Base-by-base conservation (phyloP, 1,284 basidiomycete genomes). In the Trichosporon sp. region DNA sequence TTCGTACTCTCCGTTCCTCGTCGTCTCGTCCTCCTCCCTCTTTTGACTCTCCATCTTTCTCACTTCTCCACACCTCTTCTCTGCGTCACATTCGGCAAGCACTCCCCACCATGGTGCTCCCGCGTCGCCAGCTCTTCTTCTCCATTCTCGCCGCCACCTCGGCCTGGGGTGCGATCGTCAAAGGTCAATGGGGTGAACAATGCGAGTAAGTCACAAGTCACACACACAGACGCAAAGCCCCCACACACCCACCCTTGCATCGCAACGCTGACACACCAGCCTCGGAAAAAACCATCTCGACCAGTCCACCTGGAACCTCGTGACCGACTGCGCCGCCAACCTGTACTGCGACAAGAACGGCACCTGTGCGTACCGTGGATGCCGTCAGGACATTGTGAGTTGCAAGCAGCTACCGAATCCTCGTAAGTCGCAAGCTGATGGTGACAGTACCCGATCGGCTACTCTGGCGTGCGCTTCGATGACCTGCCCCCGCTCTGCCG, bases 271-370 rank as follows among this genome's bases (percentile, higher is more conserved):
- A 63, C 62, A 11, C 31, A 12, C 32, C 65, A 82, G 81, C 53
- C 77, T 76, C 65, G 56, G 66, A n/a, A 77, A 81, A 81, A 91
- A 88, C 78, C 88, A 89, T 69, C 87, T 93, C 38, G 88, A 91
- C 79, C 80, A 85, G 15, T 89, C 89, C 72, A 92, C 91, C 13
- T 91, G 88, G 81, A 88, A 91, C 77, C 90, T 93, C 83, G 87
- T 87, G 80, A 87, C 87, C 72, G 90, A 93, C 77, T 93, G 92
- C 83, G 88, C 90, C 78, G 83, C 88, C 0, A 85, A 85, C 68
- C 89, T 87, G 13, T 93, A 86, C 83, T 93, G 91, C 82, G 85
- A 86, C 9, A 75, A 84, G 32, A 84, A 85, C 68, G 84, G 85
- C 53, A 86, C 85, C 15, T 95, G 93, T 80, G 80, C 85, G 38